These are phyloP conservation scores for Suillus subaureus DNA, from an alignment of 768 basidiomycete genomes.

Conservation along the genomic window DNA sequence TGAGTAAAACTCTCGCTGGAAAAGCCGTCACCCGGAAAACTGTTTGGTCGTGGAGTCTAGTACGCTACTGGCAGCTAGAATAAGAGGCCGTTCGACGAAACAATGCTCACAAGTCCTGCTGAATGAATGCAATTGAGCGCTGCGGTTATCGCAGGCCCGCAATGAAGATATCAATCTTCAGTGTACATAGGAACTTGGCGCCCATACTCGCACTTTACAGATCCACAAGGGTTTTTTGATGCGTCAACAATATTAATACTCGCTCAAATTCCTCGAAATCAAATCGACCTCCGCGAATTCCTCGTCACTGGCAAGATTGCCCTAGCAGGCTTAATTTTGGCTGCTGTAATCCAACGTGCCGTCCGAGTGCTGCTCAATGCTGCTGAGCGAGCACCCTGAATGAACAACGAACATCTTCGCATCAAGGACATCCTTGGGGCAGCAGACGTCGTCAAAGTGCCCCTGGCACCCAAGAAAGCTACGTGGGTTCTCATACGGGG, in stretches of 20 bases:
- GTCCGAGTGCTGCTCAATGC: constrained; percentile 24
- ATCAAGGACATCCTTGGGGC: constrained; percentile 23
- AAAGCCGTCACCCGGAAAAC: neutral
- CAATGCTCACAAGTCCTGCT: neutral
- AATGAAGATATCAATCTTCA: constrained; percentile 22
- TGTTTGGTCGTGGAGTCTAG: neutral
- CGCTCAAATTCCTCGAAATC: constrained; percentile 25
- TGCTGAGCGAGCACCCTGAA: constrained; percentile 28
- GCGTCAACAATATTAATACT: constrained; percentile 24
- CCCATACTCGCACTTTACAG: constrained; percentile 10
- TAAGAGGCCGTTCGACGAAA: neutral
- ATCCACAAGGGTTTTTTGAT: constrained; percentile 18
- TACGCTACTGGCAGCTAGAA: neutral
- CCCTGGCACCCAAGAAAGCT: constrained; percentile 12
- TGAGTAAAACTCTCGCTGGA: neutral
- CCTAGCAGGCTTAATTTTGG: no score
- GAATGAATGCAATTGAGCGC: constrained; percentile 11
- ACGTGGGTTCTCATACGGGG: neutral
- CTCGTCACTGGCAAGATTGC: constrained; percentile 24
- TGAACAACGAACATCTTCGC: constrained; percentile 25
- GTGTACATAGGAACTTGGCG: neutral
- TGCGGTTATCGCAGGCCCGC: constrained; percentile 24
- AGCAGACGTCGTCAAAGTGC: constrained; percentile 23
- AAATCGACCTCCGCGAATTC: constrained; percentile 19
- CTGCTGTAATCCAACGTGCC: constrained; percentile 24